Evolutionary conservation across 352 stramenopile genomes (phyloP).

Genomic region (Globisporangium parvum): DNA sequence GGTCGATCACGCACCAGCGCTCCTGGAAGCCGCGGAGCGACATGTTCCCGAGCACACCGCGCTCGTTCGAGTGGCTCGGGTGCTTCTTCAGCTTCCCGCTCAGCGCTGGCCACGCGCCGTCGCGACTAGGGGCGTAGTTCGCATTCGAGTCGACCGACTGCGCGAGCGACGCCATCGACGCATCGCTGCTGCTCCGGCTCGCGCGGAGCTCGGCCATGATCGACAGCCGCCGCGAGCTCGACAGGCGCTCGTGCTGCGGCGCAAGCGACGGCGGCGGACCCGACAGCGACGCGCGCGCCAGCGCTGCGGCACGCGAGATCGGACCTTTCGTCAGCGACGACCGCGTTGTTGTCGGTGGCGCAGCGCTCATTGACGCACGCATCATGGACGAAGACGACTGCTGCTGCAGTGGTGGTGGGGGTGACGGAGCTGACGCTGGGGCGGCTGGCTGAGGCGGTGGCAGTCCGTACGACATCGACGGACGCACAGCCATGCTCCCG

Average conservation of each 20-base stretch:
- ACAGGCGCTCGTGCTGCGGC: conserved; percentile 6
- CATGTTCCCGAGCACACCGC: conserved; percentile 73
- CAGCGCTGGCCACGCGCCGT: conserved; percentile 33
- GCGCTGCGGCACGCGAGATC: not conserved
- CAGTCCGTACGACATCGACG: conserved; percentile 16
- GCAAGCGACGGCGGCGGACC: conserved; percentile 1
- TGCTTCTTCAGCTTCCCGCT: conserved; percentile 68
- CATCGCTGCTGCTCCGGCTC: conserved; percentile 46
- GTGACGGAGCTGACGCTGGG: conserved; percentile 8
- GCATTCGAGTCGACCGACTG: conserved; percentile 40
- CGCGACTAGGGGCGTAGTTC: conserved; percentile 19
- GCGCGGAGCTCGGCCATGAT: conserved; percentile 27
- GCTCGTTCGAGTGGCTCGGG: conserved; percentile 74
- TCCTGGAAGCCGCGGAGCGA: conserved; percentile 66
- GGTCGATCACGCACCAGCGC: conserved; percentile 68
- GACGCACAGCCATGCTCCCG: conserved; percentile 22
- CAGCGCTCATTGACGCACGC: not conserved
- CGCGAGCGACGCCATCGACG: conserved; percentile 43
- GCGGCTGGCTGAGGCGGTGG: not conserved
- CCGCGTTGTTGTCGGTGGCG: not conserved
- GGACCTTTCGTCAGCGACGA: not conserved
- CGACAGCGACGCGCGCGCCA: conserved; percentile 4
- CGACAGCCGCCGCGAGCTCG: conserved; percentile 13
- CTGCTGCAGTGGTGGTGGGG: too few relatives aligned
- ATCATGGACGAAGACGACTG: not conserved